Percentiles rank a stretch among this genome's conserved stretches.
Conservation (phyloP, 306 rosid genomes). For the Vigna unguiculata region DNA sequence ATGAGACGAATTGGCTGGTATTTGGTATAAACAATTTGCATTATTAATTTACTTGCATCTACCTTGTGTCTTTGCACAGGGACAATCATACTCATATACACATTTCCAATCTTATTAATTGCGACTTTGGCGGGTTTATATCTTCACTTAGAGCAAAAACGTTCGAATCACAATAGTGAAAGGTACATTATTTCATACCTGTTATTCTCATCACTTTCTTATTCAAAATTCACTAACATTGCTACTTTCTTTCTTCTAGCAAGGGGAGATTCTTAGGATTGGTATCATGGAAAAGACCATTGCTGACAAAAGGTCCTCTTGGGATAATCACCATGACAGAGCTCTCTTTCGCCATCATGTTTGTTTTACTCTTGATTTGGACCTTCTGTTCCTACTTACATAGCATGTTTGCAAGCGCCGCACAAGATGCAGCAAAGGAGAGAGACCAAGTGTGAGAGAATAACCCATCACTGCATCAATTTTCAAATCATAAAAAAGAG, state of each 20-base stretch:
- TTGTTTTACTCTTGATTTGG: constrained; percentile 60
- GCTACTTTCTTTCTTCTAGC: constrained; percentile 41
- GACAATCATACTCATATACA: constrained; percentile 50
- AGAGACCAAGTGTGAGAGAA: constrained; percentile 53
- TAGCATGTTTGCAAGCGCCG: constrained; percentile 46
- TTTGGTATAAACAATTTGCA: not conserved
- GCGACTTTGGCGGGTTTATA: constrained; percentile 57
- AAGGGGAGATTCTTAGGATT: constrained; percentile 33
- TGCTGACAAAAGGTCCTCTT: constrained; percentile 57
- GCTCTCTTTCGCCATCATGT: constrained; percentile 52
- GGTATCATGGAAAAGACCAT: constrained; percentile 56
- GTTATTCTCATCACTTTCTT: not conserved
- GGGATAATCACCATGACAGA: constrained; percentile 63
- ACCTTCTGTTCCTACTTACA: constrained; percentile 56
- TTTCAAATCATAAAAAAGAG: not conserved
- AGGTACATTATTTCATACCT: constrained; percentile 41
- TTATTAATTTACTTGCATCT: constrained; percentile 3
- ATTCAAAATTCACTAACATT: not conserved
- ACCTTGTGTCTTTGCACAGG: constrained; percentile 39
- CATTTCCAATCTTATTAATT: constrained; percentile 55
- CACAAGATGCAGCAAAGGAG: constrained; percentile 41
- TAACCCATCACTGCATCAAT: not conserved
- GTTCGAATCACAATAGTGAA: constrained; percentile 22
- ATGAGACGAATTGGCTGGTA: not conserved
- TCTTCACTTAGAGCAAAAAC: constrained; percentile 51